These are phyloP conservation scores for Plantago ovata DNA, from an alignment of 257 asterid genomes.

Conservation along the genomic window DNA sequence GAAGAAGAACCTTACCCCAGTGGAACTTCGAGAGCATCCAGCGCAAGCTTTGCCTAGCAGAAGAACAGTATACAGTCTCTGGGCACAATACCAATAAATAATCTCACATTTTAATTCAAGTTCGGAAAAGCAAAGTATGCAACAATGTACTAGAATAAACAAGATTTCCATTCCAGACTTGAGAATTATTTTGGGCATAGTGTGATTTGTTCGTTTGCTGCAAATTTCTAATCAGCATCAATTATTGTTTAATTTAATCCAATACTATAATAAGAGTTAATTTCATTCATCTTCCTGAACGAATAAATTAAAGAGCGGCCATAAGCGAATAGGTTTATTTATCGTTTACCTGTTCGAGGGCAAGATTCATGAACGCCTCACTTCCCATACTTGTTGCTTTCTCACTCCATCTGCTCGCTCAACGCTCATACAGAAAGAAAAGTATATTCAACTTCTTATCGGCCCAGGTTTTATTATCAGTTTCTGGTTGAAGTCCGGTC, in stretches of 20 bases:
- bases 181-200: too few relatives aligned
- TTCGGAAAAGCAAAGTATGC: neutral
- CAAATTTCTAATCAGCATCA: neutral
- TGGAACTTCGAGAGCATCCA: constrained; percentile 81
- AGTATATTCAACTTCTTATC: too few relatives aligned
- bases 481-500: too few relatives aligned
- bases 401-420: constrained; percentile 51
- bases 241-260: too few relatives aligned
- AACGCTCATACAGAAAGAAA: too few relatives aligned
- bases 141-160: constrained; percentile 8
- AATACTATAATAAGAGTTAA: neutral
- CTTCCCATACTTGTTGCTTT: constrained; percentile 24
- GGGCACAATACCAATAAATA: neutral
- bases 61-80: constrained; percentile 12
- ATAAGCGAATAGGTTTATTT: too few relatives aligned
- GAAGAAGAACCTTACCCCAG: constrained; percentile 71
- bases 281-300: neutral
- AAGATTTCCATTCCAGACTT: neutral
- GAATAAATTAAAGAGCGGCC: neutral
- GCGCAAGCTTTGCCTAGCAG: constrained; percentile 66
- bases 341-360: constrained; percentile 73
- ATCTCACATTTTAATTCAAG: neutral
- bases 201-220: neutral
- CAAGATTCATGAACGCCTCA: constrained; percentile 58
- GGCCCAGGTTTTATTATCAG: too few relatives aligned